phyloP scores from a whole-genome alignment of 2,329 filamentous ascomycete species.

The Aspergillus sp. region DNA sequence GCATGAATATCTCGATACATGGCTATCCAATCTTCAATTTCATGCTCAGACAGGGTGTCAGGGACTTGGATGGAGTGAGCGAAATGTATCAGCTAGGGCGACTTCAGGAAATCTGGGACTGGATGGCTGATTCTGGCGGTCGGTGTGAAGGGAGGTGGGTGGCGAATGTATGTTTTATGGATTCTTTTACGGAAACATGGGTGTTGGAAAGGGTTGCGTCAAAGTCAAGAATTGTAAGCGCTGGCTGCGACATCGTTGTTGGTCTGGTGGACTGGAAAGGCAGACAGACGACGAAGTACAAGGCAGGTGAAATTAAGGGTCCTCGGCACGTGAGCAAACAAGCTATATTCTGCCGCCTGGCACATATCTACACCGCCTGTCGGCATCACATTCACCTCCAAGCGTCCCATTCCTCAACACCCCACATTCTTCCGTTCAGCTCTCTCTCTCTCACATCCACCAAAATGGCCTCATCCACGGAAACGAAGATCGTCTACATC shows the following conservation, averaged over 20 bases:
- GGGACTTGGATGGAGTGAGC: constrained; percentile 6
- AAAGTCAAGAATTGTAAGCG: constrained; percentile 18
- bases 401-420: not conserved
- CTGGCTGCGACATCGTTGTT: not conserved
- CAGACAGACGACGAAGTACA: too few relatives aligned
- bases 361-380: not conserved
- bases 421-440: not conserved
- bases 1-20: constrained; percentile 24
- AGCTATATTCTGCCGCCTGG: not conserved
- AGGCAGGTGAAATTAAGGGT: not conserved
- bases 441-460: not conserved
- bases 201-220: constrained; percentile 20
- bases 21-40: constrained; percentile 12
- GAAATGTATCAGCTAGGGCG: constrained; percentile 12
- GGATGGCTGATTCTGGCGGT: not conserved
- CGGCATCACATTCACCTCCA: not conserved
- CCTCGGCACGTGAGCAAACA: not conserved
- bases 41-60: constrained; percentile 10
- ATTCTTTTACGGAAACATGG: constrained; percentile 13
- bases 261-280: too few relatives aligned
- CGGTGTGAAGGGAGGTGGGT: constrained; percentile 9
- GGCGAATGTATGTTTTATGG: constrained; percentile 10
- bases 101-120: constrained; percentile 11
- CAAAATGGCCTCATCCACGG: not conserved
- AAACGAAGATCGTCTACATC: constrained; percentile 14